Base-by-base conservation (phyloP, 2,329 filamentous ascomycete species). In the Fusarium fracticaudum region DNA sequence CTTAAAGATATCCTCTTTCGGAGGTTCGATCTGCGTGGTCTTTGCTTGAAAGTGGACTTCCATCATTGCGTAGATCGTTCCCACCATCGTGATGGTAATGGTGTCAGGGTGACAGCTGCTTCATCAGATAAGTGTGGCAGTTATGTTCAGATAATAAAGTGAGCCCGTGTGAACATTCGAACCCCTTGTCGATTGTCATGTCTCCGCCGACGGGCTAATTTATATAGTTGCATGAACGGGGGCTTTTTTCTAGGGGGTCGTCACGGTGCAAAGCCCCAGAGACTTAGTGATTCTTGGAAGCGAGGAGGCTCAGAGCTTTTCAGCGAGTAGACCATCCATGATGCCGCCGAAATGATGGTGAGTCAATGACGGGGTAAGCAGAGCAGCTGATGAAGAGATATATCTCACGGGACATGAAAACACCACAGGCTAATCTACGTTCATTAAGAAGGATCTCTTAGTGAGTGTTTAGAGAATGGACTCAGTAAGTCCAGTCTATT, bases 371-470 rank as follows among this genome's bases (percentile, higher is more conserved):
- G 18, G 9, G 43, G 5, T 2, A 9, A 13, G 17, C 8, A 9
- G 17, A 26, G n/a, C 5, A 13, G 9, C 4, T 26, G 24, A 45
- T 9, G 24, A 18, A 45, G 11, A 15, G 40, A n/a, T 6, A 11
- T 14, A 35, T 35, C 1, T 35, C 0, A 17, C 0, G 35, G 17
- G 35, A 18, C 9, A 37, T 37, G 17, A 37, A 1, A 18, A 37
- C 4, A 10, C 1, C 17, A 1, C 35, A 0, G 17, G 9, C 3
- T 37, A 37, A 10, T 37, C 15, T 37, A 0, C 1, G 17, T 37
- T 37, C 9, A 17, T 37, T 18, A 10, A 37, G 17, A 37, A 0
- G 15, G 17, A 37, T 37, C 1, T 6, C 17, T 17, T 37, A 10
- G 1, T 18, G 33, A 17, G 3, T 37, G 17, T 18, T 37, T 37